Conservation (phyloP, 441 rosid species). For the Sinapis alba region DNA sequence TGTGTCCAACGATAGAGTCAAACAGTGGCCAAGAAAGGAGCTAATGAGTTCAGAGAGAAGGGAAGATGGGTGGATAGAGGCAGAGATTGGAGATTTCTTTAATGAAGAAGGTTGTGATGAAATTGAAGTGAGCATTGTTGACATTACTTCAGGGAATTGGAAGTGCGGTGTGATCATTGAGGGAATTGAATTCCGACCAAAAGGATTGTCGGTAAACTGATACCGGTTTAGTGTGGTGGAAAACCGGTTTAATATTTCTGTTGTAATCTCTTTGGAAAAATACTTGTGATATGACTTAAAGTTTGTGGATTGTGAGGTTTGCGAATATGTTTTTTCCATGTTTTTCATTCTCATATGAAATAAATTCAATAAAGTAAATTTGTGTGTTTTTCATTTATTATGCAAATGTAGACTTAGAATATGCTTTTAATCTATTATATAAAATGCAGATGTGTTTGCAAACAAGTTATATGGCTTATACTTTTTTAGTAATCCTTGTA, state of each 20-base stretch:
- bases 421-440: neutral
- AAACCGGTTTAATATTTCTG: neutral
- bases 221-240: neutral
- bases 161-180: conserved; percentile 42
- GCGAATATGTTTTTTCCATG: neutral
- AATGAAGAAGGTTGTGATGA: conserved; percentile 25
- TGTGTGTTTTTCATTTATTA: neutral
- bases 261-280: neutral
- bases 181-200: conserved; percentile 53
- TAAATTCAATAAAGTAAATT: neutral
- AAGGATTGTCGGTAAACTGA: neutral
- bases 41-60: conserved; percentile 14
- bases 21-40: conserved; percentile 16
- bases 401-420: neutral
- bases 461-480: neutral
- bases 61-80: conserved; percentile 47
- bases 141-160: neutral
- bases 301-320: neutral
- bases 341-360: neutral
- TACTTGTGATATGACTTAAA: neutral
- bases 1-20: neutral
- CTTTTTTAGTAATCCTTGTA: too few species aligned
- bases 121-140: conserved; percentile 20
- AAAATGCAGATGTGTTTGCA: neutral
- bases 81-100: conserved; percentile 44